Evolutionary conservation across 2,329 filamentous ascomycete genomes (phyloP).

Genomic region (Penicillium sp.): DNA sequence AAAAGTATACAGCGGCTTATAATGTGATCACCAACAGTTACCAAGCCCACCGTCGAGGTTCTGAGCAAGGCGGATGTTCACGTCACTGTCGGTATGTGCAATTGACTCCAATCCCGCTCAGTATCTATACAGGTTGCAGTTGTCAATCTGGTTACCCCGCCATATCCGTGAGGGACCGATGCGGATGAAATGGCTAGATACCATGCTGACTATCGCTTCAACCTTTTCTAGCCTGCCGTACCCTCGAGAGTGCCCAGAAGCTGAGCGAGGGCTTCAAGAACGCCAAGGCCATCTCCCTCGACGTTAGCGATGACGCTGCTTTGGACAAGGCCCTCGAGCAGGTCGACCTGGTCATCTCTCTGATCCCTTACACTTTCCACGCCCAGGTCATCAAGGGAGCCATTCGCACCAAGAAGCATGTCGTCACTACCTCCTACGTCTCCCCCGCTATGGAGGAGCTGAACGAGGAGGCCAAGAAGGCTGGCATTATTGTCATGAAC

Average conservation of each 20-base stretch:
- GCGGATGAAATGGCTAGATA: background rate
- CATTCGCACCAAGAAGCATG: conserved; percentile 89
- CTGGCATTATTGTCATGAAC: conserved; percentile 95
- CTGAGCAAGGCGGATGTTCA: conserved; percentile 55
- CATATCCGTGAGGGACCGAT: background rate
- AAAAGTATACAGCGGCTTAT: conserved; percentile 10
- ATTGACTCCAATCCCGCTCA: conserved; percentile 1
- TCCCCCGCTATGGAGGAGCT: conserved; percentile 89
- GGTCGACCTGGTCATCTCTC: conserved; percentile 68
- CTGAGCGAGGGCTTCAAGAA: conserved; percentile 67
- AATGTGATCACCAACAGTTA: conserved; percentile 39
- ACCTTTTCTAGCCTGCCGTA: conserved; percentile 61
- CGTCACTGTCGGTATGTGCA: conserved; percentile 58
- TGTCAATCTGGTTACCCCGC: conserved; percentile 6
- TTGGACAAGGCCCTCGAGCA: conserved; percentile 72
- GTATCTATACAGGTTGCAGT: background rate
- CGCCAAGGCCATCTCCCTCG: conserved; percentile 71
- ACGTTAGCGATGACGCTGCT: conserved; percentile 69
- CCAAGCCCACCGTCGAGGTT: conserved; percentile 59
- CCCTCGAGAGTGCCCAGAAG: conserved; percentile 67
- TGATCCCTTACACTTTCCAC: conserved; percentile 90
- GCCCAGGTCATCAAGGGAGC: conserved; percentile 85
- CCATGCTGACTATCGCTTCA: conserved; percentile 1
- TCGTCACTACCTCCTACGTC: conserved; percentile 91
- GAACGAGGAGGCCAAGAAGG: conserved; percentile 73